Evolutionary conservation across 768 basidiomycete genomes (phyloP), one percentile per base, ranked within the genome.

Genomic region (Butyriboletus loyo): DNA sequence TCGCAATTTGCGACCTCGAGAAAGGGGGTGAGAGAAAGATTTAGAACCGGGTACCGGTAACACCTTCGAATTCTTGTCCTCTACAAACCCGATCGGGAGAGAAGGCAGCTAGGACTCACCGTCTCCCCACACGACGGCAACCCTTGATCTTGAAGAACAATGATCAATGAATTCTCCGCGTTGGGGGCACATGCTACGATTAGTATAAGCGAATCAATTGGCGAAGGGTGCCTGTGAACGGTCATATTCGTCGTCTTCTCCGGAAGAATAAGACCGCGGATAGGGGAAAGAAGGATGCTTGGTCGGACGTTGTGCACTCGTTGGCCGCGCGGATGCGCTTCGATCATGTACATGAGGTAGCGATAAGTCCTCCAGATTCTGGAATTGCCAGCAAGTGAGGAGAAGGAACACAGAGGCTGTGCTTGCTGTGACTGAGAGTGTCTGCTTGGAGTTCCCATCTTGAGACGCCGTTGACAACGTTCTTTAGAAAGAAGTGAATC

Each of bases 161-260:
- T 10, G 44, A 57, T 56, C 55, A 49, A 46, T 35, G n/a, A 32
- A 5, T 19, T 25, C 53, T 54, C 53, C 54, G 31, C 48, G 27
- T 52, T 57, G 52, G 49, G 50, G 55, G 42, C 24, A 30, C 50
- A 22, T n/a, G 37, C 43, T 45, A 35, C 32, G 51, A 24, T 41
- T 55, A 52, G 47, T 52, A 55, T 25, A n/a, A 49, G 61, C 32
- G 61, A 54, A 63, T 63, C 64, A 6, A n/a, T 47, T 38, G n/a
- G 15, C 50, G 58, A 66, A 60, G 46, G 14, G 57, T 56, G 46
- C 64, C 63, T 57, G 49, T 50, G 58, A 60, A 39, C 21, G 31
- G 39, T 49, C 42, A 49, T 57, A 57, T 47, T 46, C 19, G 13
- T 43, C 17, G 22, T 36, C 48, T 54, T 60, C 45, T 45, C 50